A percentile compares a stretch with the other conserved stretches of the same genome.
phyloP scores from a whole-genome alignment of 2,329 filamentous ascomycete species.

The Paraphoma sp. region DNA sequence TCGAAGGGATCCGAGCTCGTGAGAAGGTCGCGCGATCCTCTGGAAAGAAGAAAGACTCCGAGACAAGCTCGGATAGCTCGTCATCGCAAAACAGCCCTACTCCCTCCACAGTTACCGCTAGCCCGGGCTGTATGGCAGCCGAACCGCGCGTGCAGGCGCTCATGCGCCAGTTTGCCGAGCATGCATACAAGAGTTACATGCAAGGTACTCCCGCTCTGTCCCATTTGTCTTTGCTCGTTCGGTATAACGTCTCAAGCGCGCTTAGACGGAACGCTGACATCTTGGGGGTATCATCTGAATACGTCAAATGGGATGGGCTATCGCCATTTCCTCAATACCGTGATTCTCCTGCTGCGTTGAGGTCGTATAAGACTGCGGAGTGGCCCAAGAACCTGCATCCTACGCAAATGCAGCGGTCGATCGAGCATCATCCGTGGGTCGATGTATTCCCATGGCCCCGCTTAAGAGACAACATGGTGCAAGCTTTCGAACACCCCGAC shows the following conservation, averaged over 20 bases:
- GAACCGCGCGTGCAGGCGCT: conserved; percentile 13
- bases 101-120: not conserved
- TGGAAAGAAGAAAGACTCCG: not conserved
- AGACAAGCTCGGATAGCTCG: not conserved
- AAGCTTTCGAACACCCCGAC: conserved; percentile 43
- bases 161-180: conserved; percentile 21
- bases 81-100: not conserved
- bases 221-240: conserved; percentile 18
- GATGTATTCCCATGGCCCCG: conserved; percentile 48
- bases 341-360: not conserved
- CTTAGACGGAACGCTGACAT: conserved; percentile 14
- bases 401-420: conserved; percentile 46
- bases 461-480: conserved; percentile 48
- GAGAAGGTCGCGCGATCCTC: not conserved
- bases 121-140: conserved; percentile 5
- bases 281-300: conserved; percentile 13
- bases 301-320: conserved; percentile 15
- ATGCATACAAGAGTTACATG: conserved; percentile 24
- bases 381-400: conserved; percentile 31
- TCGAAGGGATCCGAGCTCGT: not conserved
- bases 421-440: conserved; percentile 52
- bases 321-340: conserved; percentile 20
- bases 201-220: conserved; percentile 15
- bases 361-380: not conserved
- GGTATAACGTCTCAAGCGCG: conserved; percentile 18